Conservation (phyloP, 208 protist species). For the Wallacemonas rigidus region DNA sequence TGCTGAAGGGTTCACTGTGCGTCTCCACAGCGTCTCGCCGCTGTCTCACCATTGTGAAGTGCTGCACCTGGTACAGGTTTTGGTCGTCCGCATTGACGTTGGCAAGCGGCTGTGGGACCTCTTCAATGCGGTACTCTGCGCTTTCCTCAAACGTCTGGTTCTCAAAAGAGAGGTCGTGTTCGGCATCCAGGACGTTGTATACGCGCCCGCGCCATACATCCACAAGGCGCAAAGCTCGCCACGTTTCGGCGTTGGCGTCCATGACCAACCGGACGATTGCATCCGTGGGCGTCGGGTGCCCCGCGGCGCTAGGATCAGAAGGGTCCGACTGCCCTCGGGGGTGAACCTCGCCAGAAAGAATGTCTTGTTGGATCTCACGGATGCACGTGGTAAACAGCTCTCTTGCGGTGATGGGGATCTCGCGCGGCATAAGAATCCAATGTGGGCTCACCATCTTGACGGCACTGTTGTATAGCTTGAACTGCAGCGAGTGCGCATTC, state of each 20-base stretch:
- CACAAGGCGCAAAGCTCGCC: constrained; percentile 71
- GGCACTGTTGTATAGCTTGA: constrained; percentile 73
- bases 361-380: constrained; percentile 60
- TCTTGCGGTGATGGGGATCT: constrained; percentile 55
- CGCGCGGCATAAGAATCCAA: constrained; percentile 82
- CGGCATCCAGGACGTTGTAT: constrained; percentile 83
- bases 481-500: constrained; percentile 83
- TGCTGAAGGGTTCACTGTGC: constrained; percentile 84
- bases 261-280: constrained; percentile 39
- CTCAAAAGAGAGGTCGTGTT: constrained; percentile 66
- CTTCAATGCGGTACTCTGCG: constrained; percentile 87
- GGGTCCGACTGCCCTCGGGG: constrained; percentile 5
- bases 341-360: constrained; percentile 10
- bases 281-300: constrained; percentile 9
- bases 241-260: constrained; percentile 46
- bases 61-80: constrained; percentile 69
- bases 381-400: constrained; percentile 73
- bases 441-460: constrained; percentile 75
- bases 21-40: constrained; percentile 68
- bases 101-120: constrained; percentile 56
- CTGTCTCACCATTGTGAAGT: constrained; percentile 78
- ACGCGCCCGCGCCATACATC: constrained; percentile 86
- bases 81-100: constrained; percentile 49
- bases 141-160: constrained; percentile 86
- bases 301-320: not conserved